Percentiles rank a stretch among this genome's conserved stretches.
Conservation (phyloP, 345 rosid species). For the Geranium brycei region DNA sequence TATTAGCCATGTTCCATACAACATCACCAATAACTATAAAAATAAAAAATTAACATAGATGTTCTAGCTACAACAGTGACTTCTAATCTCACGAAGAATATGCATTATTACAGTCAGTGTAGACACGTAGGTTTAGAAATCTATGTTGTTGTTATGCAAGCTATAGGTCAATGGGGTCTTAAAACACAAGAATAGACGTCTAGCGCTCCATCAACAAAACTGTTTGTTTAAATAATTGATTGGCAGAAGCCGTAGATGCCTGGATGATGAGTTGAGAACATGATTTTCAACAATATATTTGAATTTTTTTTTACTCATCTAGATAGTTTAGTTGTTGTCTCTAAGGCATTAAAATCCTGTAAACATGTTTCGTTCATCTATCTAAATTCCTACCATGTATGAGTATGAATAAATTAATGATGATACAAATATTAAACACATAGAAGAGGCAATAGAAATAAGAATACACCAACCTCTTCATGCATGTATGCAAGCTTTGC, state of each 20-base stretch:
- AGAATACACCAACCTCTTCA: slow-evolving; percentile 39
- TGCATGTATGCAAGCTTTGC: slow-evolving; percentile 42
- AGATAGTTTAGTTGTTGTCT: no score
- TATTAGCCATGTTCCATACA: background rate
- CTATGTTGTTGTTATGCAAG: background rate
- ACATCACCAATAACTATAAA: background rate
- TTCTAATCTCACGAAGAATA: no score
- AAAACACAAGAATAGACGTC: background rate
- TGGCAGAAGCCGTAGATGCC: no score
- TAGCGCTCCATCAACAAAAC: no score
- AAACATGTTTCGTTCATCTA: no score
- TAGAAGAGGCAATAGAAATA: background rate
- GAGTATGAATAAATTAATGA: background rate
- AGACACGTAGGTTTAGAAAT: background rate
- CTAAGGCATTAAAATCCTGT: no score
- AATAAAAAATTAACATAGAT: no score
- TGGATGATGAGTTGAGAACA: background rate
- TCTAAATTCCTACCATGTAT: background rate
- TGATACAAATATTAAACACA: background rate
- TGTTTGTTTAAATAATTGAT: no score
- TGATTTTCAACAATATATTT: no score
- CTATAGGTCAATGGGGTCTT: background rate
- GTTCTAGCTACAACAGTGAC: background rate
- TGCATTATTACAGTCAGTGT: background rate
- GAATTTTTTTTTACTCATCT: no score